Base-by-base conservation (phyloP, 1,139 yeast genomes). In the Suhomyces maxii region DNA sequence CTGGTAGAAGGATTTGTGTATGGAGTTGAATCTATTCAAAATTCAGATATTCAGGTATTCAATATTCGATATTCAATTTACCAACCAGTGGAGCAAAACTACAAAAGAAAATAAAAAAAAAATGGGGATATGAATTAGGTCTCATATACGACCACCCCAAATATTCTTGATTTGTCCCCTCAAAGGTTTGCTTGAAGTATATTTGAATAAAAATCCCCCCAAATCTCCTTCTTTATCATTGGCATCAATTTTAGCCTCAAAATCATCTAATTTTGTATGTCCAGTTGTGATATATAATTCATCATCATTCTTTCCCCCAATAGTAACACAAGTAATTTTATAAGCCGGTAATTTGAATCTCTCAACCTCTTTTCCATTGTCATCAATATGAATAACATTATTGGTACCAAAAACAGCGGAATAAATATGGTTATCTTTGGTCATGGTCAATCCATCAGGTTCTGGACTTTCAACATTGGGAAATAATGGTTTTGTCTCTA, bases 391-490 rank as follows among this genome's bases (percentile, higher is more conserved):
- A 36, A 81, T 72, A 9, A 90, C 82, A 23, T 78, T 64, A 34
- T 73, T 64, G 1, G 85, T 76, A 33, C 83, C 76, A 80, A 86
- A 90, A 8, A 88, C 79, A 0, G 95, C 87, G 2, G 83, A 69
- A 68, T 80, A 88, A 34, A 91, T 63, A 47, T 81, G 75, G n/a
- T 84, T 87, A 40, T 80, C 75, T 8, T 67, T 65, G 42, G 88
- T 82, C 52, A 86, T 68, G 18, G 84, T 74, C 55, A 87, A 73
- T 33, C 98, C 98, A 64, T 91, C 98, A 0, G 97, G 96, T 58
- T 82, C 93, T 2, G 85, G 74, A 30, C 49, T 67, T 52, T 42
- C 58, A 48, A 61, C 52, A 0, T 59, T 65, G 8, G 66, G 62
- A 44, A 66, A 66, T 2, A 67, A 52, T 12, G 69, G 67, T 36